phyloP scores from a whole-genome alignment of 148 eudicot genomes.

The Linanthus parryae region DNA sequence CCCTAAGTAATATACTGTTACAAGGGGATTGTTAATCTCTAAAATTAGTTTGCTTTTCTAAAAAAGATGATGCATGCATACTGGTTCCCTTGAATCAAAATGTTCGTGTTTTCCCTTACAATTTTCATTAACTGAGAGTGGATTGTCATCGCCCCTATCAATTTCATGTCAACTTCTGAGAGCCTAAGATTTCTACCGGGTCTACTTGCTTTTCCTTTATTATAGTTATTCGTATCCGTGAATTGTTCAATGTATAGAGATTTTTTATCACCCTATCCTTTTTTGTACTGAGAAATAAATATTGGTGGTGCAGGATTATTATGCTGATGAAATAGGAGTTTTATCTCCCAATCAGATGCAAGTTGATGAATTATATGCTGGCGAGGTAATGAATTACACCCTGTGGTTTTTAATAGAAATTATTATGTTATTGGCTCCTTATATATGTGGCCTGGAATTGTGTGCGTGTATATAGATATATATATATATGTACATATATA shows the following conservation, averaged over 20 bases:
- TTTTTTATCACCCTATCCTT: background rate
- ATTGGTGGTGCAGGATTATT: slow-evolving; percentile 62
- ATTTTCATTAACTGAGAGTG: too few relatives aligned
- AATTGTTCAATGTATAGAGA: background rate
- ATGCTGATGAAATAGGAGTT: slow-evolving; percentile 95
- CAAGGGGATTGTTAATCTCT: too few relatives aligned
- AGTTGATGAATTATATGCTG: slow-evolving; percentile 74
- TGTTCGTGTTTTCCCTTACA: too few relatives aligned
- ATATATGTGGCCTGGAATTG: slow-evolving; percentile 2
- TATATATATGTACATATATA: too few relatives aligned
- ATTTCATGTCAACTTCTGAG: too few relatives aligned
- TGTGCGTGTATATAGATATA: too few relatives aligned
- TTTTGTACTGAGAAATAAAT: background rate
- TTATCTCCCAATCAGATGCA: slow-evolving; percentile 93
- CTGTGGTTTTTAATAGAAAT: background rate
- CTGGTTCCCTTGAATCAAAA: too few relatives aligned
- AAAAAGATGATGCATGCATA: too few relatives aligned
- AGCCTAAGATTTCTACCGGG: background rate
- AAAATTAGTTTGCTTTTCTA: too few relatives aligned
- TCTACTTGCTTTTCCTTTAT: background rate
- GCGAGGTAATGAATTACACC: slow-evolving; percentile 57
- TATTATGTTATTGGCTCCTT: background rate
- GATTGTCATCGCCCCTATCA: too few relatives aligned
- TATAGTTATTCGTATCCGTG: background rate
- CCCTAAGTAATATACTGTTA: too few relatives aligned